Evolutionary conservation across 148 eudicot species (phyloP).

Genomic region (Heliosperma pusillum): DNA sequence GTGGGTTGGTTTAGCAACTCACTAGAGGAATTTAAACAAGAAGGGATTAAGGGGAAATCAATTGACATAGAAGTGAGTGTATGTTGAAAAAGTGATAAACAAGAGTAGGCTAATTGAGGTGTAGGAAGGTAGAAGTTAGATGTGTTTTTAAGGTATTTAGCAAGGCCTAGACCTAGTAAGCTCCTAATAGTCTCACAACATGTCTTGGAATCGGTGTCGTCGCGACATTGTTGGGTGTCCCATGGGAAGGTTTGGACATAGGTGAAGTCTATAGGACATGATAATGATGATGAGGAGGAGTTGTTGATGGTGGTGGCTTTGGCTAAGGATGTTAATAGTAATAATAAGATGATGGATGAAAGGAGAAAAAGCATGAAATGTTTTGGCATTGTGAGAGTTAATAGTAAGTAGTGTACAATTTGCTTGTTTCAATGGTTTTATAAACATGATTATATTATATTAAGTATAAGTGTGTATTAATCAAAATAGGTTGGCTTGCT

Average conservation of each 20-base stretch:
- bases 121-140: slow-evolving; percentile 51
- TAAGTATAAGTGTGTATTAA: neutral
- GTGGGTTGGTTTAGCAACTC: slow-evolving; percentile 35
- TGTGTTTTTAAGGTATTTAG: slow-evolving; percentile 45
- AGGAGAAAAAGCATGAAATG: neutral
- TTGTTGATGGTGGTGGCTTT: slow-evolving; percentile 11
- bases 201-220: slow-evolving; percentile 18
- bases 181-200: slow-evolving; percentile 61
- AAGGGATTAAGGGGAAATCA: slow-evolving; percentile 21
- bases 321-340: slow-evolving; percentile 15
- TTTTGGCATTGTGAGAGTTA: slow-evolving; percentile 20
- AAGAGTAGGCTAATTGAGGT: slow-evolving; percentile 37
- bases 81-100: slow-evolving; percentile 29
- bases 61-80: slow-evolving; percentile 28
- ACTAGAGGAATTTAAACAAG: slow-evolving; percentile 34
- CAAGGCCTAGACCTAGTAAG: slow-evolving; percentile 54
- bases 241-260: slow-evolving; percentile 58
- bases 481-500: slow-evolving; percentile 35
- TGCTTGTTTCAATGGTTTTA: slow-evolving; percentile 1
- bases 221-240: slow-evolving; percentile 41
- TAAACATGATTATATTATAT: neutral
- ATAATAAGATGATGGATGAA: slow-evolving; percentile 22
- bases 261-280: slow-evolving; percentile 53
- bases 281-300: no score
- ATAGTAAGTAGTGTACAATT: neutral